A percentile compares a stretch with the other conserved stretches of the same genome.
Evolutionary conservation across 257 asterid species (phyloP).

Genomic region (Henckelia pumila): DNA sequence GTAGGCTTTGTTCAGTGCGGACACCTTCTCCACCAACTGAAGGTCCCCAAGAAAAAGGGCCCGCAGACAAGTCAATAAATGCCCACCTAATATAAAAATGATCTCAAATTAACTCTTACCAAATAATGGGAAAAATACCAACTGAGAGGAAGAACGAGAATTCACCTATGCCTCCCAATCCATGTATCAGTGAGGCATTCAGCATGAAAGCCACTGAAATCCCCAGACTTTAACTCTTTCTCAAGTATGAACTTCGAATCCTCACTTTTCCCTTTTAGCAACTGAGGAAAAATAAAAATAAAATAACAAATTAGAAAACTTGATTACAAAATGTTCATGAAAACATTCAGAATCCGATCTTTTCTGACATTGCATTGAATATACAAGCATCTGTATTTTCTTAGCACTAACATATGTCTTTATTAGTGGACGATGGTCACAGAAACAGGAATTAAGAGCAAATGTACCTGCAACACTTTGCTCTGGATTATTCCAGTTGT

Average conservation of each 20-base stretch:
- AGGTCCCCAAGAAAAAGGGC: conserved; percentile 99
- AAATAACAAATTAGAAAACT: conserved; percentile 27
- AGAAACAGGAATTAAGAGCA: conserved; percentile 20
- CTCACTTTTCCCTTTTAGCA: conserved; percentile 68
- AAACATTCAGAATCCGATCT: conserved; percentile 11
- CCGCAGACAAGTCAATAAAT: conserved; percentile 86
- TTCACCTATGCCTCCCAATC: conserved; percentile 84
- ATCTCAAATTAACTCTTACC: conserved; percentile 15
- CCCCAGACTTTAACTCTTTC: conserved; percentile 78
- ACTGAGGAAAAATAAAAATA: conserved; percentile 36
- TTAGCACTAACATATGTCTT: neutral
- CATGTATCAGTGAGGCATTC: conserved; percentile 93
- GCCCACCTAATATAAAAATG: conserved; percentile 78
- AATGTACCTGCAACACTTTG: conserved; percentile 87
- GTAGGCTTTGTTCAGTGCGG: conserved; percentile 88
- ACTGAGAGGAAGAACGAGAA: neutral
- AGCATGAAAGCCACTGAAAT: conserved; percentile 72
- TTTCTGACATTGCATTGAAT: conserved; percentile 21
- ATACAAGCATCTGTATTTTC: conserved; percentile 16
- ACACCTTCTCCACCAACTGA: conserved; percentile 99
- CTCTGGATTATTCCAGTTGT: conserved; percentile 67
- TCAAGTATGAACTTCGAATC: conserved; percentile 62
- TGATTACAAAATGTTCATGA: conserved; percentile 17
- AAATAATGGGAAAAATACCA: neutral
- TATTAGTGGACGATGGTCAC: neutral